phyloP scores from a whole-genome alignment of 23 red algal genomes.

The Gracilaria gracilis region DNA sequence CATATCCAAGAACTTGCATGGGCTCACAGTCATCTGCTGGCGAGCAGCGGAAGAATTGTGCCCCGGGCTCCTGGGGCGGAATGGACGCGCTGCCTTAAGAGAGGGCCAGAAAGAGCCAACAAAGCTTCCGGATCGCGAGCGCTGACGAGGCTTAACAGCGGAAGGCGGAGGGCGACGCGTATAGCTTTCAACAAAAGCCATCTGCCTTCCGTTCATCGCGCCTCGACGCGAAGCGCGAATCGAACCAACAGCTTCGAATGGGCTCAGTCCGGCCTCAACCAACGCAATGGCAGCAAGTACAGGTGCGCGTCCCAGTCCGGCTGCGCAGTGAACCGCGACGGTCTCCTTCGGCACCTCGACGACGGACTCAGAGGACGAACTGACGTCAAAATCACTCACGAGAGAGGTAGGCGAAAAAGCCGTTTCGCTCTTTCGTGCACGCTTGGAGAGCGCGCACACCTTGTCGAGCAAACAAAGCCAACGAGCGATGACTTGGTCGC shows the following conservation, averaged over 20 bases:
- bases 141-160: neutral
- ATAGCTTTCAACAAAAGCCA: constrained; percentile 75
- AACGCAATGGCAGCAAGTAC: constrained; percentile 85
- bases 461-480: constrained; percentile 60
- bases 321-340: constrained; percentile 81
- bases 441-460: constrained; percentile 29
- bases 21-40: neutral
- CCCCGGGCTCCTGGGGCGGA: constrained; percentile 45
- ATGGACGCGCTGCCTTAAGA: constrained; percentile 35
- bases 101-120: constrained; percentile 41
- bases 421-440: neutral
- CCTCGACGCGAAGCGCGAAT: constrained; percentile 83
- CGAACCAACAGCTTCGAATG: constrained; percentile 80
- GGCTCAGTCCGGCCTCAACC: constrained; percentile 72
- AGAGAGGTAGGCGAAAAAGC: neutral
- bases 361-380: neutral
- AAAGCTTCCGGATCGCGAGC: constrained; percentile 40
- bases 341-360: constrained; percentile 11
- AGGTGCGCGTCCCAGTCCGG: constrained; percentile 86
- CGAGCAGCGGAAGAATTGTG: neutral
- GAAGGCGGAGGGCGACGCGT: constrained; percentile 26
- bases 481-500: constrained; percentile 3
- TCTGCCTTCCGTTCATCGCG: constrained; percentile 85
- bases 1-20: neutral
- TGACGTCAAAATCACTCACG: neutral